Evolutionary conservation across 768 basidiomycete species (phyloP), one percentile per base, ranked within the genome.

Genomic region (Phanerochaete carnosa): DNA sequence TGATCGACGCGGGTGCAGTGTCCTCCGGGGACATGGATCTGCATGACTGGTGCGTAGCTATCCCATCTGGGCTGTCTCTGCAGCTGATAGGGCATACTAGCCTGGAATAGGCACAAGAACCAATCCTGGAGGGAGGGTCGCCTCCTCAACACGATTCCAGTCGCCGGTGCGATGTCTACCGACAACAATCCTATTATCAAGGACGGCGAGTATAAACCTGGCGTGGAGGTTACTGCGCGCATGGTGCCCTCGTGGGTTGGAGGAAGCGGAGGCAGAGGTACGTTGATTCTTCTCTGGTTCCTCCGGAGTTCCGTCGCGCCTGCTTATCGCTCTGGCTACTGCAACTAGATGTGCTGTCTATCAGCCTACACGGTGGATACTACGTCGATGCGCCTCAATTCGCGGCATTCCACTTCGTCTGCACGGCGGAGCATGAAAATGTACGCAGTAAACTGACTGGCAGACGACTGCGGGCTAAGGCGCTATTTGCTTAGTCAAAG

Each of bases 11-110:
- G 16, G 47, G 39, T 29, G 5, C 57, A 73, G 70, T 74, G 73
- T 46, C 71, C 70, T 15, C 54, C 62, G 12, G 73, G 73, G 39
- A 73, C 73, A 15, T 69, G 68, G 69, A 69, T 74, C 29, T 73
- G 73, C 62, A 43, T 65, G 50, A 72, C 64, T 13, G 58, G 73
- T 71, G 47, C 60, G 67, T 57, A 30, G 49, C 16, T 37, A 16
- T 29, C 47, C 32, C 57, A 8, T 39, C 19, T 16, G 12, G 9
- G 30, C 43, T 19, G 2, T 33, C 13, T 53, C 45, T 15, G 15
- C 35, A 22, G 6, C 25, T n/a, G 23, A 57, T 25, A 12, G 2
- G 6, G 29, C 33, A 25, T 25, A 4, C 7, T 11, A 57, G 39
- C 30, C 22, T 55, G 28, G 30, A 46, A 73, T 69, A 65, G 29